Evolutionary conservation across 306 rosid species (phyloP), one percentile per base, ranked within the genome.

Genomic region (Luffa acutangula): DNA sequence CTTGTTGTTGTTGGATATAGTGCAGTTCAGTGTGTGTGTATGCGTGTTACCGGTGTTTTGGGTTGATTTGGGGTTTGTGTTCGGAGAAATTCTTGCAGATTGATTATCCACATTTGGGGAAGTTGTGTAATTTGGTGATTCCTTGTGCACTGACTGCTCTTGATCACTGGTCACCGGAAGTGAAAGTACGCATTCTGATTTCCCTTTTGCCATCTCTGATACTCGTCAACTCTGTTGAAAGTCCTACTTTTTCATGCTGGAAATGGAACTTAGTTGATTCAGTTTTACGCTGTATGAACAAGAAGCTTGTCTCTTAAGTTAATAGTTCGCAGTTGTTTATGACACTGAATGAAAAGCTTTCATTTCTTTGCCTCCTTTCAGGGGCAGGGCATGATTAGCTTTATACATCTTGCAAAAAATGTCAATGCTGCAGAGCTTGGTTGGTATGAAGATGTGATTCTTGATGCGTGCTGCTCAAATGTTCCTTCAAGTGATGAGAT

Each of bases 381-480:
- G 98, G 93, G 91, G 59, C 97, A 95, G 87, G 97, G 93, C 79
- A 87, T 92, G 97, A 57, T 89, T 81, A 75, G 89, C 85, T 81
- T 92, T 80, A 58, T 59, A 14, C 97, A 91, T 85, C 78, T 95
- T 31, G 93, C 84, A 0, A 90, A 86, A 84, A 90, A 91, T 83
- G 93, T 95, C 66, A 81, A 81, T 81, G 84, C 90, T 59, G 82
- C 86, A 53, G 92, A 87, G 82, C 90, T 92, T 45, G 88, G 90
- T 79, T 83, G 88, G 83, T 89, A 84, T 79, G 89, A 78, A 64
- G 97, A 92, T 84, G 98, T 86, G 80, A 87, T 92, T 79, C 93
- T 94, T 83, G 98, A 94, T 91, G 97, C 97, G 3, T 94, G 98
- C 89, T 92, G 98, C 92, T 93, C 93, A 81, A 94, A 94, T 86